These are phyloP conservation scores for Dryas integrifolia DNA, from an alignment of 331 rosid genomes.

Conservation along the genomic window DNA sequence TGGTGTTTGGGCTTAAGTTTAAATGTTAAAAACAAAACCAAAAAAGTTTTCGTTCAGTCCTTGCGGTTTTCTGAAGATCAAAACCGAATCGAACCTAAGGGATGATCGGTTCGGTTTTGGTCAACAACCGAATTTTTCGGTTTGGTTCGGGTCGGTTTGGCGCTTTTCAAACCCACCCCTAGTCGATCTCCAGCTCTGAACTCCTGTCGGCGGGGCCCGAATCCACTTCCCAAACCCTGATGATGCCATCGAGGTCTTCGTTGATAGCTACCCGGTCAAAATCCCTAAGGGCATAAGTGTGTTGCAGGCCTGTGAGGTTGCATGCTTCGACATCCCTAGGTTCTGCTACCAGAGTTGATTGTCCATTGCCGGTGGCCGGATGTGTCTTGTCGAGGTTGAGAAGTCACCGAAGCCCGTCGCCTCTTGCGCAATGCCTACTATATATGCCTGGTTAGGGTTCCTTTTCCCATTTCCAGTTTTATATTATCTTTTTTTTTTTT, in stretches of 20 bases:
- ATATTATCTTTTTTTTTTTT: not conserved
- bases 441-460: slow-evolving; percentile 60
- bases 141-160: too few relatives aligned
- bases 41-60: too few relatives aligned
- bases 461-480: not conserved
- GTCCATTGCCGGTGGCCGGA: slow-evolving; percentile 93
- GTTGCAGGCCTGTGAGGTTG: slow-evolving; percentile 93
- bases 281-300: slow-evolving; percentile 93
- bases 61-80: too few relatives aligned
- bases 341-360: slow-evolving; percentile 90
- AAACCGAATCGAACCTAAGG: too few relatives aligned
- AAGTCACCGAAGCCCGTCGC: slow-evolving; percentile 99
- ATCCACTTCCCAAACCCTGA: slow-evolving; percentile 72
- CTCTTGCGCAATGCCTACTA: slow-evolving; percentile 99
- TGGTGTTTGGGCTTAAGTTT: too few relatives aligned
- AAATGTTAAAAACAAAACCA: too few relatives aligned
- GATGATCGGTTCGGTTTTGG: too few relatives aligned
- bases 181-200: slow-evolving; percentile 48
- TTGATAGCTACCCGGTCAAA: slow-evolving; percentile 87
- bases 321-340: slow-evolving; percentile 90
- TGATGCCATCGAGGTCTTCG: slow-evolving; percentile 88
- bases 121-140: too few relatives aligned
- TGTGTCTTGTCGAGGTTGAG: slow-evolving; percentile 99
- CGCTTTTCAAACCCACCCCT: slow-evolving; percentile 19
- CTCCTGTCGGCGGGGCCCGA: slow-evolving; percentile 73